Conservation (phyloP, 305 asterid species). For the Fraxinus latifolia region DNA sequence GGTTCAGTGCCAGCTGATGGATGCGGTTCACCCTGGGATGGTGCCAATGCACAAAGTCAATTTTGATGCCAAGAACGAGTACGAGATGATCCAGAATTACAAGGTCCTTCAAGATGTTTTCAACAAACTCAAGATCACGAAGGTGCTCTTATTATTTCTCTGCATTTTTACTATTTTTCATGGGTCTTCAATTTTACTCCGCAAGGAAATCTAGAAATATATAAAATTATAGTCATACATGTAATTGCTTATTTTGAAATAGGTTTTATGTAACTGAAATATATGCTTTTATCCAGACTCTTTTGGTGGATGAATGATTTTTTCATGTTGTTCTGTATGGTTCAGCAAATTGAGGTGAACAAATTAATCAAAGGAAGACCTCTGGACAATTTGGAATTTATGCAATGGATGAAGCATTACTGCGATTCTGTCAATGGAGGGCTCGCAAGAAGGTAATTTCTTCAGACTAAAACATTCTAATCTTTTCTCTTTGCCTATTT, state of each 20-base stretch:
- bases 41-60: conserved; percentile 95
- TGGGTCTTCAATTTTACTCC: neutral
- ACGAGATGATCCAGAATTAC: conserved; percentile 91
- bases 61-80: conserved; percentile 84
- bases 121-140: conserved; percentile 80
- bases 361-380: conserved; percentile 87
- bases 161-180: neutral
- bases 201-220: neutral
- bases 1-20: conserved; percentile 93
- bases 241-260: neutral
- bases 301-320: neutral
- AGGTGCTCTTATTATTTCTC: conserved; percentile 39
- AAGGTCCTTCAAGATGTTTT: conserved; percentile 92
- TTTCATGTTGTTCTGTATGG: neutral
- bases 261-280: neutral
- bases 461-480: conserved; percentile 2
- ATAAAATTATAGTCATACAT: neutral
- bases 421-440: conserved; percentile 67
- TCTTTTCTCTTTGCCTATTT: conserved; percentile 16
- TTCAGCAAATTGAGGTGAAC: conserved; percentile 81
- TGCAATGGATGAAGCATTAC: conserved; percentile 97
- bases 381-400: conserved; percentile 82
- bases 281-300: neutral
- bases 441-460: conserved; percentile 37
- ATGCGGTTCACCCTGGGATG: conserved; percentile 74